phyloP scores from a whole-genome alignment of 2,329 filamentous ascomycete species.

The Penicillium oxalicum region DNA sequence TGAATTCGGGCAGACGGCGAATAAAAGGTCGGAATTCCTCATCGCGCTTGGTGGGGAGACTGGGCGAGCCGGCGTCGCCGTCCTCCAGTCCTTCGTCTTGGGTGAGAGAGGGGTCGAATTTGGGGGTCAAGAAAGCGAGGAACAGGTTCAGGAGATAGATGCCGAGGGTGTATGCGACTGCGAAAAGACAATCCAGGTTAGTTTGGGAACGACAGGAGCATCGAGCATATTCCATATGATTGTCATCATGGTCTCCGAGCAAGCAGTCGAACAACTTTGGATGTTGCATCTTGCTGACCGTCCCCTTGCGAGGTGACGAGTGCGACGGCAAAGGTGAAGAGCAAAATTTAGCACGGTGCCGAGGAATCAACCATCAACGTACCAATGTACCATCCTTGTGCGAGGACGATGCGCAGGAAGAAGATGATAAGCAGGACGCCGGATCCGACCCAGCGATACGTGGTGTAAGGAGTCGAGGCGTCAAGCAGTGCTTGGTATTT shows the following conservation, averaged over 20 bases:
- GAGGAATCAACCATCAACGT: slow-evolving; percentile 24
- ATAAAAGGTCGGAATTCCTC: slow-evolving; percentile 99
- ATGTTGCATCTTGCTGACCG: no score
- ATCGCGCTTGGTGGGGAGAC: slow-evolving; percentile 85
- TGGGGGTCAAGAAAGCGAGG: slow-evolving; percentile 95
- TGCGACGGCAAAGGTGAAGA: no score
- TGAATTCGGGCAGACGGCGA: slow-evolving; percentile 92
- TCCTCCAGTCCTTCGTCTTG: slow-evolving; percentile 96
- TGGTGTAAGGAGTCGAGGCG: slow-evolving; percentile 80
- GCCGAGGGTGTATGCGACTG: slow-evolving; percentile 93
- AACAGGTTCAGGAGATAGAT: slow-evolving; percentile 99
- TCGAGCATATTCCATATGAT: not conserved
- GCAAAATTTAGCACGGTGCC: no score
- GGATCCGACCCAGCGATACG: slow-evolving; percentile 89
- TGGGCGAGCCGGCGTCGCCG: slow-evolving; percentile 61
- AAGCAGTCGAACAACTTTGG: no score
- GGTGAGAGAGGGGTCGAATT: slow-evolving; percentile 96
- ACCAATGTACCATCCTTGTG: slow-evolving; percentile 99
- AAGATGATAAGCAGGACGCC: slow-evolving; percentile 69
- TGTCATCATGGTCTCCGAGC: no score
- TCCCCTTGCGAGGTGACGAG: no score
- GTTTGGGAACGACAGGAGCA: slow-evolving; percentile 1
- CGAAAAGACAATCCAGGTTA: slow-evolving; percentile 1
- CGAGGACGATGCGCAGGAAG: slow-evolving; percentile 80
- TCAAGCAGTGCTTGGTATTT: slow-evolving; percentile 93